These are phyloP conservation scores for Monilinia vaccinii-corymbosi DNA, from an alignment of 2,329 filamentous ascomycete species.

Conservation along the genomic window DNA sequence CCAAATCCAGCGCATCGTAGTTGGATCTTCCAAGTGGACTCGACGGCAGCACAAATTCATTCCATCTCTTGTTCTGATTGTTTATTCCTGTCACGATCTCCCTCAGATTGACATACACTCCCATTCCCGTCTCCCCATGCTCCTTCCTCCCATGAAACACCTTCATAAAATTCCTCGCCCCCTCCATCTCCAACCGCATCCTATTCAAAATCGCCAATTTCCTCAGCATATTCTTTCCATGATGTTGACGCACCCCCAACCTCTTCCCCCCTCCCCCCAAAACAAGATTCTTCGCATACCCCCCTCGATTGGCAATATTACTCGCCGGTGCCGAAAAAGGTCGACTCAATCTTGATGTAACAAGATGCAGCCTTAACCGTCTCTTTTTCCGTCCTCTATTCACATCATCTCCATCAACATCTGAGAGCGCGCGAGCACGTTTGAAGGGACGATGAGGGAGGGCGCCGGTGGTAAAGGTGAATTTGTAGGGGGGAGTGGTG, in stretches of 20 bases:
- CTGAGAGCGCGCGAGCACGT: constrained; percentile 28
- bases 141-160: constrained; percentile 16
- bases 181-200: constrained; percentile 39
- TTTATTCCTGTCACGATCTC: constrained; percentile 19
- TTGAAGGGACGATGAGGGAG: constrained; percentile 26
- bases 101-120: constrained; percentile 13
- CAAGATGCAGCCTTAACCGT: constrained; percentile 50
- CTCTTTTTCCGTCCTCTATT: constrained; percentile 49
- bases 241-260: constrained; percentile 34
- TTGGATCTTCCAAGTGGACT: constrained; percentile 29
- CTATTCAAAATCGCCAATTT: constrained; percentile 59
- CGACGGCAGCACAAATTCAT: constrained; percentile 24
- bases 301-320: constrained; percentile 54
- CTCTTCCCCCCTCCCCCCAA: constrained; percentile 38
- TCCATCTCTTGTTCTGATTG: constrained; percentile 23
- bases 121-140: constrained; percentile 13
- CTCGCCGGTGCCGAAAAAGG: constrained; percentile 62
- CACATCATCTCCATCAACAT: constrained; percentile 26
- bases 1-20: constrained; percentile 29
- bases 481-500: constrained; percentile 14
- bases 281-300: constrained; percentile 33
- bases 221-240: constrained; percentile 33
- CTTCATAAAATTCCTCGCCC: constrained; percentile 20
- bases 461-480: constrained; percentile 32
- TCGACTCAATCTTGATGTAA: constrained; percentile 61